Percentiles rank a stretch among this genome's conserved stretches.
Conservation (phyloP, 306 rosid species). For the Cucurbita maxima region DNA sequence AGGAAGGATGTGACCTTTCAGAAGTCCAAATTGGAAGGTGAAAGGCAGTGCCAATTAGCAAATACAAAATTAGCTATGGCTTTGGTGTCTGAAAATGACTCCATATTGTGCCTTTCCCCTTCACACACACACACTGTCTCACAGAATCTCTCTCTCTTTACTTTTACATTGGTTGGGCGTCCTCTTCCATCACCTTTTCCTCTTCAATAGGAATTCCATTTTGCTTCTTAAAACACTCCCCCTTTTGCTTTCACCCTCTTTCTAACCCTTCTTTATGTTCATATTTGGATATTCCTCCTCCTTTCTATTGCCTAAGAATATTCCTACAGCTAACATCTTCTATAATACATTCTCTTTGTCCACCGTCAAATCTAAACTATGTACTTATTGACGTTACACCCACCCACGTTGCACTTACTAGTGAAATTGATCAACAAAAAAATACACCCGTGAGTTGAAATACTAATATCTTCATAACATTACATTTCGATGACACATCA, state of each 20-base stretch:
- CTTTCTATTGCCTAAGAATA: background rate
- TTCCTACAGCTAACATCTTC: background rate
- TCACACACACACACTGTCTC: background rate
- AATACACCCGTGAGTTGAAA: too few species aligned
- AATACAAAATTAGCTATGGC: background rate
- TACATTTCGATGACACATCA: too few species aligned
- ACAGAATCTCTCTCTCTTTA: background rate
- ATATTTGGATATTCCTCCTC: background rate
- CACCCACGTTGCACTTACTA: too few species aligned
- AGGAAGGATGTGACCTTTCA: background rate
- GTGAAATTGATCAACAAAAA: too few species aligned
- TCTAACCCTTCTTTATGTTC: background rate
- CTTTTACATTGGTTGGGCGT: background rate
- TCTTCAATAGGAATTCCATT: background rate
- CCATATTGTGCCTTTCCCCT: background rate
- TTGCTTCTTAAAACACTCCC: background rate
- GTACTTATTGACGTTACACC: too few species aligned
- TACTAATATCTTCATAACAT: too few species aligned
- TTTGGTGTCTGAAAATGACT: background rate
- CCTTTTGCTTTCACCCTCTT: background rate
- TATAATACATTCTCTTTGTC: background rate
- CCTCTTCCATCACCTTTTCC: background rate
- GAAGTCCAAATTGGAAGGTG: background rate
- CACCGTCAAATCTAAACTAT: too few species aligned
- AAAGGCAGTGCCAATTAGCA: background rate